These are phyloP conservation scores for Fremontodendron californicum DNA, from an alignment of 345 rosid species.

Conservation along the genomic window DNA sequence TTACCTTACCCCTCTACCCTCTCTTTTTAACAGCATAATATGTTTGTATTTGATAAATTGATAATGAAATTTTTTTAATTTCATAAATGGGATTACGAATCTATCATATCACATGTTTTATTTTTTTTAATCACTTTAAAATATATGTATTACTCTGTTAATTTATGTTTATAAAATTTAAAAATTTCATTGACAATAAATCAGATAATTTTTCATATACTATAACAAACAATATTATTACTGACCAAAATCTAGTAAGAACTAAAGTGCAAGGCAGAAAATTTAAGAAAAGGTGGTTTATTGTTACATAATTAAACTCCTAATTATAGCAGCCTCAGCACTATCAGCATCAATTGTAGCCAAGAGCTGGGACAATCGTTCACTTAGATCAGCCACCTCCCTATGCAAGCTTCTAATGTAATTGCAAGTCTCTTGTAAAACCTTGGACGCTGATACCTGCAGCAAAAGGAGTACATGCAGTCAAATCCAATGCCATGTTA, in stretches of 20 bases:
- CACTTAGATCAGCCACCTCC: conserved; percentile 86
- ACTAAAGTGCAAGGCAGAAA: background rate
- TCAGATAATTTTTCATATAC: too few relatives aligned
- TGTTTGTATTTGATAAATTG: too few relatives aligned
- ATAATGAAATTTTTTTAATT: too few relatives aligned
- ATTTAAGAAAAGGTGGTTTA: background rate
- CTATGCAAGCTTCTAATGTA: conserved; percentile 78
- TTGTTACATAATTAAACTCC: conserved; percentile 71
- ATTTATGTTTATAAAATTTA: background rate
- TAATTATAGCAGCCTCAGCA: conserved; percentile 84
- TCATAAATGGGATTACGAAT: too few relatives aligned
- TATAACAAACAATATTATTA: conserved; percentile 16
- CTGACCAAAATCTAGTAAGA: conserved; percentile 25
- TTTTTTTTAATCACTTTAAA: too few relatives aligned
- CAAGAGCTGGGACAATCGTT: conserved; percentile 76
- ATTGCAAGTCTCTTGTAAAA: conserved; percentile 91
- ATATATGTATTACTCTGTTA: too few relatives aligned
- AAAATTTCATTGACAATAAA: too few relatives aligned
- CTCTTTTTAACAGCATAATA: too few relatives aligned
- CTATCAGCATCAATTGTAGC: conserved; percentile 76
- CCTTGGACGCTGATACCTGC: conserved; percentile 85
- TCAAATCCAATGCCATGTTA: background rate
- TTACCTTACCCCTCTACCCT: background rate
- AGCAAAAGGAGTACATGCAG: background rate
- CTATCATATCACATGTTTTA: too few relatives aligned